A percentile compares a stretch with the other conserved stretches of the same genome.
phyloP scores from a whole-genome alignment of 441 rosid genomes.

The Mallotus repandus region DNA sequence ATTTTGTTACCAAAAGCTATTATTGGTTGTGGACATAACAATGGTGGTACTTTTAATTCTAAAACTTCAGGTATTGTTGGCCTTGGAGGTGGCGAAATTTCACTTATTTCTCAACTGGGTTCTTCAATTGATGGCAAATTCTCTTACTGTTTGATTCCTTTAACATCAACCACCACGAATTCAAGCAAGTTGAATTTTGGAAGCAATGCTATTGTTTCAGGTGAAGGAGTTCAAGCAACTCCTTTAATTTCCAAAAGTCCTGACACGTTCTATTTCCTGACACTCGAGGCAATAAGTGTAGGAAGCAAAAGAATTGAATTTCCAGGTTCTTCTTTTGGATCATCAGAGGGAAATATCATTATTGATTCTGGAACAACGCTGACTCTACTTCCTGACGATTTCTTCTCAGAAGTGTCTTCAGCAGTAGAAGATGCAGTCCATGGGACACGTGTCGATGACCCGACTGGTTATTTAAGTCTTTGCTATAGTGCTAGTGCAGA shows the following conservation, averaged over 20 bases:
- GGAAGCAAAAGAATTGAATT: conserved; percentile 12
- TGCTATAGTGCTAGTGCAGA: neutral
- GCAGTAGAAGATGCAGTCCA: neutral
- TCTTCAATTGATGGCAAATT: conserved; percentile 38
- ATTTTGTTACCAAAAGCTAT: conserved; percentile 28
- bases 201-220: conserved; percentile 26
- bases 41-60: conserved; percentile 34
- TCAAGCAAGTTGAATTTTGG: conserved; percentile 58
- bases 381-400: conserved; percentile 20
- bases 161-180: conserved; percentile 12
- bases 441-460: neutral
- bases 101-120: conserved; percentile 46
- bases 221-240: conserved; percentile 18
- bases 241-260: neutral
- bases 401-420: conserved; percentile 5
- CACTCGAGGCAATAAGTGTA: conserved; percentile 24
- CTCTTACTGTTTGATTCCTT: conserved; percentile 53
- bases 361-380: conserved; percentile 32
- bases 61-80: conserved; percentile 54
- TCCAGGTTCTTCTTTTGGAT: neutral
- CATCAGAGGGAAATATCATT: conserved; percentile 23
- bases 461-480: neutral
- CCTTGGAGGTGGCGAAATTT: conserved; percentile 54
- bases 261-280: conserved; percentile 16
- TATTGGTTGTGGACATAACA: conserved; percentile 56